phyloP scores from a whole-genome alignment of 228 moss, liverwort and hornwort species.

The Sphagnum magellanicum region DNA sequence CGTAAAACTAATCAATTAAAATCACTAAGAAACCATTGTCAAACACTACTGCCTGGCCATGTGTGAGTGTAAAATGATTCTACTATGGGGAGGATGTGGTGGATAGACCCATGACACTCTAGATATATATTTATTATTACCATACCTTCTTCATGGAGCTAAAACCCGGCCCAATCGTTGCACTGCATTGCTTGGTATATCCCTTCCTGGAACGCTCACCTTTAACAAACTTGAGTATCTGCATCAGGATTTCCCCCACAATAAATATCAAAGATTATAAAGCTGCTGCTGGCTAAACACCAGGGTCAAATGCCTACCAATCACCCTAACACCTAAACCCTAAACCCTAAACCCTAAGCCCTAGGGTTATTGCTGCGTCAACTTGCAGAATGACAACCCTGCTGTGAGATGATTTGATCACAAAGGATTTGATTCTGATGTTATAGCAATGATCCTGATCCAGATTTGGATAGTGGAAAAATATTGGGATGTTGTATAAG shows the following conservation, averaged over 20 bases:
- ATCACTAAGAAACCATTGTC: too few relatives aligned
- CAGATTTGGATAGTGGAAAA: too few relatives aligned
- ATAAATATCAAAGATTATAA: background rate
- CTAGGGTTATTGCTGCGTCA: too few relatives aligned
- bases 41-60: too few relatives aligned
- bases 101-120: too few relatives aligned
- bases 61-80: too few relatives aligned
- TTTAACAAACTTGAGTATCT: conserved; percentile 77
- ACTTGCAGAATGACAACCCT: too few relatives aligned
- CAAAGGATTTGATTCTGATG: background rate
- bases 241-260: conserved; percentile 8
- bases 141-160: conserved; percentile 21
- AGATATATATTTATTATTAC: too few relatives aligned
- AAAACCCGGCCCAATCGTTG: conserved; percentile 67
- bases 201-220: conserved; percentile 65
- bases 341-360: background rate
- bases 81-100: too few relatives aligned
- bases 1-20: too few relatives aligned
- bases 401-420: background rate
- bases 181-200: conserved; percentile 55
- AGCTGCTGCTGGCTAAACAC: background rate
- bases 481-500: too few relatives aligned
- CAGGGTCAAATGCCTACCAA: background rate
- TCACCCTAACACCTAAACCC: background rate
- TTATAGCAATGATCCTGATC: too few relatives aligned